These are phyloP conservation scores for Trametopsis cervina DNA, from an alignment of 768 basidiomycete genomes.

Conservation along the genomic window DNA sequence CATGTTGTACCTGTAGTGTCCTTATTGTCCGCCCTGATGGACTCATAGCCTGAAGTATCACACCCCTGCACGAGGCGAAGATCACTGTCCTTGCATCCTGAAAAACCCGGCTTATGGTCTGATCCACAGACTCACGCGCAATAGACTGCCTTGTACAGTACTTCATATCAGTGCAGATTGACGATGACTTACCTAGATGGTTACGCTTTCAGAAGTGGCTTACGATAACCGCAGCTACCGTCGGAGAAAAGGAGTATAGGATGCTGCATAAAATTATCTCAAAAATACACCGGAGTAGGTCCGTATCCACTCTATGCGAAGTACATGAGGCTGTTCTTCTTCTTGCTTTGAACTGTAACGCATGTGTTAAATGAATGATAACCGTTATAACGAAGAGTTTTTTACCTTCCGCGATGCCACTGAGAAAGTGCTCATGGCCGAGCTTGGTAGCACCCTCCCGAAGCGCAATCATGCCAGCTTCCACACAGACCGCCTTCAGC, in stretches of 20 bases:
- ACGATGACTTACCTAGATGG: too few species aligned
- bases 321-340: conserved; percentile 97
- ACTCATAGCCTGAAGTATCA: too few species aligned
- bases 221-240: background rate
- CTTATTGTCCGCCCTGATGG: too few species aligned
- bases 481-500: conserved; percentile 96
- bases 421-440: conserved; percentile 93
- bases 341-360: conserved; percentile 89
- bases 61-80: too few species aligned
- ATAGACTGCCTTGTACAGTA: too few species aligned
- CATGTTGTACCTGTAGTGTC: too few species aligned
- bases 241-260: background rate
- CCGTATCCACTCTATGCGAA: conserved; percentile 54
- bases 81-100: too few species aligned
- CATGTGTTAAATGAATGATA: conserved; percentile 17
- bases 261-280: background rate
- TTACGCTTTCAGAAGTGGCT: background rate
- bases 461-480: conserved; percentile 98
- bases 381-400: conserved; percentile 4
- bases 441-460: conserved; percentile 87
- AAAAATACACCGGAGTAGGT: background rate
- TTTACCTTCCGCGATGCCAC: conserved; percentile 82
- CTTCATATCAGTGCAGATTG: too few species aligned
- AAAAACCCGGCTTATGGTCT: too few species aligned
- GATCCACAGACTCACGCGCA: too few species aligned